Conservation (phyloP, 1,139 yeast genomes). For the Hyphopichia wangnamkhiaoensis region DNA sequence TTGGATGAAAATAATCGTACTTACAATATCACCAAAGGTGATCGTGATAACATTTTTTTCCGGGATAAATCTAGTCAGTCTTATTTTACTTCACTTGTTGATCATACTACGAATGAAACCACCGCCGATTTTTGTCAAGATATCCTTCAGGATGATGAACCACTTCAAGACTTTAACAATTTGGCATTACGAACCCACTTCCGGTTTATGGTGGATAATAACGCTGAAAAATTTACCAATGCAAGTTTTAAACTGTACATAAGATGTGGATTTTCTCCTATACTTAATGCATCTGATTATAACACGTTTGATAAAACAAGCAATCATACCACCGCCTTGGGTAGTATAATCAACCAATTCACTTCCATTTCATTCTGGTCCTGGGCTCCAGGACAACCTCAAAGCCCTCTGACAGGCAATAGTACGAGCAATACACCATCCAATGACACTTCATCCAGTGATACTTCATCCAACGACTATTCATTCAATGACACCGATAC, state of each 20-base stretch:
- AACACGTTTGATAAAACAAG: slow-evolving; percentile 16
- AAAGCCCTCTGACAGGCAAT: background rate
- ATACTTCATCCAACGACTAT: too few relatives aligned
- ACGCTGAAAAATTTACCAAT: slow-evolving; percentile 30
- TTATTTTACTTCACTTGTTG: slow-evolving; percentile 14
- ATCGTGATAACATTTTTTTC: slow-evolving; percentile 22
- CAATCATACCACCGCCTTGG: slow-evolving; percentile 11
- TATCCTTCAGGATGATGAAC: slow-evolving; percentile 4
- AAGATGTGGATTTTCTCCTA: slow-evolving; percentile 61
- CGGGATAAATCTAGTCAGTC: background rate
- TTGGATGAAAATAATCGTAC: slow-evolving; percentile 16
- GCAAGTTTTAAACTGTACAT: slow-evolving; percentile 35
- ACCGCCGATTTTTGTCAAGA: slow-evolving; percentile 10
- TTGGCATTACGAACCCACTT: slow-evolving; percentile 30
- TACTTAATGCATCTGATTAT: slow-evolving; percentile 44
- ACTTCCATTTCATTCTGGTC: slow-evolving; percentile 58
- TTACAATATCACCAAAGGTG: slow-evolving; percentile 22
- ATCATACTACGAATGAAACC: slow-evolving; percentile 9
- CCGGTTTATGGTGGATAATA: slow-evolving; percentile 39
- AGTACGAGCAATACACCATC: too few relatives aligned
- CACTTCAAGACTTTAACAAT: slow-evolving; percentile 12
- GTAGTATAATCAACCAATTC: slow-evolving; percentile 20
- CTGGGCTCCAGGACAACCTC: slow-evolving; percentile 65
- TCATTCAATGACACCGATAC: slow-evolving; percentile 3
- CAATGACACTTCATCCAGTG: too few relatives aligned